Evolutionary conservation across 2,329 filamentous ascomycete genomes (phyloP).

Genomic region (Colletotrichum orchidophilum): DNA sequence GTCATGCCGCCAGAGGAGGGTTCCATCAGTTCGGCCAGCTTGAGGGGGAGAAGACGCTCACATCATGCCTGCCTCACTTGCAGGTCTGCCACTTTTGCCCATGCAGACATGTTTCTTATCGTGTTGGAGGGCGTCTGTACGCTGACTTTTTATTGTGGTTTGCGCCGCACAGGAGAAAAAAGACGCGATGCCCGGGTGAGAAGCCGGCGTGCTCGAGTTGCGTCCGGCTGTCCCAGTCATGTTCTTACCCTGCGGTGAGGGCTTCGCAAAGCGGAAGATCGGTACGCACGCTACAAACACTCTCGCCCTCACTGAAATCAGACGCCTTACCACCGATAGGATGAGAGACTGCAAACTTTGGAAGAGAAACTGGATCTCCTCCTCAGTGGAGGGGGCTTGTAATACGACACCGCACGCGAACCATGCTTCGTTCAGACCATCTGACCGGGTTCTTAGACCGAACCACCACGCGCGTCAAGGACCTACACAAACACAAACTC

Average conservation of each 20-base stretch:
- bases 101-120: background rate
- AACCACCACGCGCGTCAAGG: conserved; percentile 40
- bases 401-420: conserved; percentile 34
- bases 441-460: conserved; percentile 45
- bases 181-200: conserved; percentile 61
- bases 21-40: conserved; percentile 32
- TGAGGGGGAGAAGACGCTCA: conserved; percentile 49
- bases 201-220: conserved; percentile 62
- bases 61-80: conserved; percentile 57
- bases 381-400: conserved; percentile 51
- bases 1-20: conserved; percentile 46
- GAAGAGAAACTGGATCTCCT: conserved; percentile 63
- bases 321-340: conserved; percentile 42
- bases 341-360: conserved; percentile 59
- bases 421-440: conserved; percentile 31
- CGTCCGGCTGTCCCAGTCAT: conserved; percentile 56
- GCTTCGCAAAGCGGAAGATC: conserved; percentile 53
- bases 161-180: conserved; percentile 51
- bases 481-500: conserved; percentile 17
- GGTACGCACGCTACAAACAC: conserved; percentile 43
- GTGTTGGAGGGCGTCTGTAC: background rate
- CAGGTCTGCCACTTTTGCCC: conserved; percentile 46
- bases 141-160: conserved; percentile 31
- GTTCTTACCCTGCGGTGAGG: conserved; percentile 53
- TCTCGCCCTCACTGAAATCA: background rate